A percentile compares a stretch with the other conserved stretches of the same genome.
Evolutionary conservation across 768 basidiomycete species (phyloP).

Genomic region (Russula brevipes): DNA sequence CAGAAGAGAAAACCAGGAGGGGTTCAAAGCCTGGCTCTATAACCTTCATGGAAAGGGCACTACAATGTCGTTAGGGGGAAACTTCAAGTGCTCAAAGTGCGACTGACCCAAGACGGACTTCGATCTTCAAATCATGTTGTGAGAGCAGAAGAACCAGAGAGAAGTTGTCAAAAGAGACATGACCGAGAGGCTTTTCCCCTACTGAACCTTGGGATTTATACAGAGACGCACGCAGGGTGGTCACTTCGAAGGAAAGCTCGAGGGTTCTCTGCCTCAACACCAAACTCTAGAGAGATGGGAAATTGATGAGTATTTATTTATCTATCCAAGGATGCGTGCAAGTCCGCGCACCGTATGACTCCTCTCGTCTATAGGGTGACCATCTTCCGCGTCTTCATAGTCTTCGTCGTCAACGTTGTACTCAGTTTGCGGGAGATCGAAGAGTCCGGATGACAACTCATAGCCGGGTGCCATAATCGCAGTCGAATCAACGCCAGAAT

Average conservation of each 20-base stretch:
- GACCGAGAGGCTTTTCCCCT: slow-evolving; percentile 68
- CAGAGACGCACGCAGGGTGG: slow-evolving; percentile 71
- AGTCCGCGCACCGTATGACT: slow-evolving; percentile 39
- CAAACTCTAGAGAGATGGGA: slow-evolving; percentile 29
- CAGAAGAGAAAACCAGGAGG: slow-evolving; percentile 63
- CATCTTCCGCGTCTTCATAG: slow-evolving; percentile 41
- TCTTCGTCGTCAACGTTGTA: slow-evolving; percentile 64
- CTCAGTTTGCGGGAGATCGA: slow-evolving; percentile 50
- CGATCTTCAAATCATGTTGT: slow-evolving; percentile 83
- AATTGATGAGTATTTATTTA: background rate
- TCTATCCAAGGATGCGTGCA: background rate
- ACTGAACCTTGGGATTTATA: slow-evolving; percentile 61
- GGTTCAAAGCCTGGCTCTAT: slow-evolving; percentile 50
- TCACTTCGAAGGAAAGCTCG: slow-evolving; percentile 84
- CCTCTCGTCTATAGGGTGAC: slow-evolving; percentile 63
- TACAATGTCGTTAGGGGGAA: slow-evolving; percentile 29
- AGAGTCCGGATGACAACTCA: slow-evolving; percentile 51
- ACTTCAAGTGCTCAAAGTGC: slow-evolving; percentile 10
- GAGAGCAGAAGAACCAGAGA: slow-evolving; percentile 66
- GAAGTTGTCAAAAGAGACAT: slow-evolving; percentile 76
- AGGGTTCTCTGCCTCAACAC: slow-evolving; percentile 60
- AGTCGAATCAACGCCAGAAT: slow-evolving; percentile 14
- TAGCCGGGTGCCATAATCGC: slow-evolving; percentile 34
- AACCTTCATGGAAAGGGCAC: slow-evolving; percentile 73
- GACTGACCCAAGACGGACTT: slow-evolving; percentile 67